Evolutionary conservation across 371 early-diverging fungal species (phyloP), one percentile per base, ranked within the genome.

Genomic region (Caulochytrium protostelioides): DNA sequence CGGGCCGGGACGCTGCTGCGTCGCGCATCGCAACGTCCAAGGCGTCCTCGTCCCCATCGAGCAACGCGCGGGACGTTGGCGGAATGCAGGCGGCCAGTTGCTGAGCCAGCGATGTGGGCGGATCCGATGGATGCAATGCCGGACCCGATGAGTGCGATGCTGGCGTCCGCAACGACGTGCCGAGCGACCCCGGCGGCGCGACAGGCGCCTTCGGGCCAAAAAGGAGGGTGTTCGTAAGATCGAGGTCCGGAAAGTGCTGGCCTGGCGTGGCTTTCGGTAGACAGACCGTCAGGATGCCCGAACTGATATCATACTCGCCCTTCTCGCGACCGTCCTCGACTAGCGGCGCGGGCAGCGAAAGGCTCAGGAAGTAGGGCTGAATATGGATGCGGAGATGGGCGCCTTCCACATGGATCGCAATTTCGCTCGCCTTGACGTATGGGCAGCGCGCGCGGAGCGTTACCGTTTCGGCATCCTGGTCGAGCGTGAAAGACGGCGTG

Each of bases 271-370:
- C 72, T 44, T 94, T 94, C 27, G 77, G 61, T 4, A 94, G 50
- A 2, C 60, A 49, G 5, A 85, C 71, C 0, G 57, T 60, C 32
- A 94, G 59, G 19, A 75, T 60, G 16, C 89, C 90, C 1, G 54
- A 52, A 6, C 63, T 69, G 6, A 84, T 72, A 50, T 94, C 83
- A 35, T 83, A 83, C 0, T 50, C 50, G 1, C 91, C 81, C 15
- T 59, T 62, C 16, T 87, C 73, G 10, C 72, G 50, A 23, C 87
- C 91, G 50, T 87, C 83, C 42, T 90, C 90, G 1, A 81, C 48
- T 1, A 94, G 42, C 25, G 70, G 61, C n/a, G n/a, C n/a, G n/a
- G n/a, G n/a, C n/a, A n/a, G n/a, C n/a, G n/a, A n/a, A n/a, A n/a
- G n/a, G n/a, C n/a, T n/a, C n/a, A n/a, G n/a, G n/a, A n/a, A n/a